These are phyloP conservation scores for Dactylonectria macrodidyma DNA, from an alignment of 2,329 filamentous ascomycete species.

Conservation along the genomic window DNA sequence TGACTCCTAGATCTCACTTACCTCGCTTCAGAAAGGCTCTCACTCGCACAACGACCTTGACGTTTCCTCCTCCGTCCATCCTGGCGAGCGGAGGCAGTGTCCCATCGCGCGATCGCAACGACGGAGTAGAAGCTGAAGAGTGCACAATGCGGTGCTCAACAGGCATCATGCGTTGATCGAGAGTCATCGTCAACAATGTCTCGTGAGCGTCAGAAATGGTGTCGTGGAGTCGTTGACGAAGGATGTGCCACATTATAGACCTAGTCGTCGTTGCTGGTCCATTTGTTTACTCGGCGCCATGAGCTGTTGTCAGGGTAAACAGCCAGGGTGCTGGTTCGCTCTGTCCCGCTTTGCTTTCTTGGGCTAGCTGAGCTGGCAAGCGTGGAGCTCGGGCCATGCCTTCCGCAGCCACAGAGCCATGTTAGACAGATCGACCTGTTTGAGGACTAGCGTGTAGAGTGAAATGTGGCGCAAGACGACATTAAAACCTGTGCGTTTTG, in stretches of 20 bases:
- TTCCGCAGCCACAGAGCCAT: conserved; percentile 30
- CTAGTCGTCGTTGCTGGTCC: conserved; percentile 20
- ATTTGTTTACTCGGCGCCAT: conserved; percentile 54
- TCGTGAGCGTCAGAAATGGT: conserved; percentile 57
- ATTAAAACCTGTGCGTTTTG: conserved; percentile 18
- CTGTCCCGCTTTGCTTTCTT: conserved; percentile 27
- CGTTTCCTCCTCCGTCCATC: conserved; percentile 80
- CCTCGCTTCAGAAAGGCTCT: conserved; percentile 85
- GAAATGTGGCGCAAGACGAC: neutral
- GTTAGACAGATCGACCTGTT: conserved; percentile 3
- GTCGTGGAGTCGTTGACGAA: conserved; percentile 58
- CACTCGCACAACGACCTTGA: conserved; percentile 86
- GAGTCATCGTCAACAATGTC: conserved; percentile 58
- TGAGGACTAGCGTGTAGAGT: conserved; percentile 2
- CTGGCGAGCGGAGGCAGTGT: conserved; percentile 70
- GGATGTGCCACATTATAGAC: conserved; percentile 56
- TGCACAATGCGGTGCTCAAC: conserved; percentile 58
- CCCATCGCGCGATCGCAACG: conserved; percentile 80
- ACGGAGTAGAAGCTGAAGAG: conserved; percentile 85
- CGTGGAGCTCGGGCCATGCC: conserved; percentile 38
- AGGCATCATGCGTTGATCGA: conserved; percentile 63
- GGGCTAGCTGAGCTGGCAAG: conserved; percentile 10
- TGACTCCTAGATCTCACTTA: conserved; percentile 63
- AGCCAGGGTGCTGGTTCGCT: conserved; percentile 35
- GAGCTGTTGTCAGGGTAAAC: conserved; percentile 54